phyloP scores from a whole-genome alignment of 73 alveolate species.

The Paramecium pentaurelia region DNA sequence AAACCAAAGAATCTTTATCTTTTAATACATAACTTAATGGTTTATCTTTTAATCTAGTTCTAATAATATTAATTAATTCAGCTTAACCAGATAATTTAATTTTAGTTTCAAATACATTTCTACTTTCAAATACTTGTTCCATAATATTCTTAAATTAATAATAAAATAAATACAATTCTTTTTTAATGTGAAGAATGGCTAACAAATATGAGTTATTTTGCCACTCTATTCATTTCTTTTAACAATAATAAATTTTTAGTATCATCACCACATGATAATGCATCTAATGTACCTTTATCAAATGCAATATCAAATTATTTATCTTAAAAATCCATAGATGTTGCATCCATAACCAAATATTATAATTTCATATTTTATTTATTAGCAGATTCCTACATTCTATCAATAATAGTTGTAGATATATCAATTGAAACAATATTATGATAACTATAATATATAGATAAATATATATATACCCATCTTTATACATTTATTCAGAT shows the following conservation, averaged over 20 bases:
- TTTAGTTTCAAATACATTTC: background rate
- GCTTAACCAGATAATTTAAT: constrained; percentile 22
- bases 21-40: constrained; percentile 12
- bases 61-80: constrained; percentile 18
- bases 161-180: background rate
- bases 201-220: background rate
- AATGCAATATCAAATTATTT: constrained; percentile 50
- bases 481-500: constrained; percentile 59
- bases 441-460: background rate
- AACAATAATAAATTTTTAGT: background rate
- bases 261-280: constrained; percentile 40
- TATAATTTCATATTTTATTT: background rate
- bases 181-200: constrained; percentile 25
- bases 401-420: constrained; percentile 20
- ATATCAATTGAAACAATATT: constrained; percentile 55
- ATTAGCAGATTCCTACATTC: constrained; percentile 19
- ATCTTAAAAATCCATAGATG: constrained; percentile 35
- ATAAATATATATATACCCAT: background rate
- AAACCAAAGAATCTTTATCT: background rate
- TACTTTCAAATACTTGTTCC: background rate
- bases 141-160: background rate
- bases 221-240: constrained; percentile 50
- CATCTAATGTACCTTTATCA: constrained; percentile 61
- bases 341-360: constrained; percentile 49
- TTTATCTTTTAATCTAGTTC: constrained; percentile 10